A percentile compares a stretch with the other conserved stretches of the same genome.
phyloP scores from a whole-genome alignment of 495 filamentous ascomycete genomes.

The Ramalina intermedia region DNA sequence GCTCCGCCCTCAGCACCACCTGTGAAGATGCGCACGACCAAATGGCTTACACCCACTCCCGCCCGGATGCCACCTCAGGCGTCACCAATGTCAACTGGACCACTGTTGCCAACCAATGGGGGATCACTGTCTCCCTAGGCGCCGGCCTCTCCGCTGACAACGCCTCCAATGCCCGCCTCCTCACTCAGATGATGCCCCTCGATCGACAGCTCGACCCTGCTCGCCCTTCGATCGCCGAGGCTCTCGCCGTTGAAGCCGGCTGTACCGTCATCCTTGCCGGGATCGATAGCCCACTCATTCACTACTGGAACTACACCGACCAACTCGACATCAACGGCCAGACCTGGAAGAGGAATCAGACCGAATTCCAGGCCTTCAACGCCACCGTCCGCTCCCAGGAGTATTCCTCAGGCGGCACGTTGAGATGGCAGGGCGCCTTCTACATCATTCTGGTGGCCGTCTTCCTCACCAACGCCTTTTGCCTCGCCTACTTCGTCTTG shows the following conservation, averaged over 20 bases:
- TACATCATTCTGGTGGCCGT: constrained; percentile 44
- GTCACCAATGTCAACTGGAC: constrained; percentile 36
- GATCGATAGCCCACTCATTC: constrained; percentile 38
- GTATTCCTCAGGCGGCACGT: constrained; percentile 45
- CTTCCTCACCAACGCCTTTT: constrained; percentile 47
- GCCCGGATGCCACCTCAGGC: constrained; percentile 21
- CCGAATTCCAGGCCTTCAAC: constrained; percentile 34
- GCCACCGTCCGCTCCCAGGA: constrained; percentile 40
- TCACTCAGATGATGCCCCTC: constrained; percentile 37
- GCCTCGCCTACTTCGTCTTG: constrained; percentile 38
- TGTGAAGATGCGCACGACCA: constrained; percentile 42
- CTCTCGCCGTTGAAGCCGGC: constrained; percentile 49
- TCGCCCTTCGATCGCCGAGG: constrained; percentile 51
- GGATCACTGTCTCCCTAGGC: constrained; percentile 39
- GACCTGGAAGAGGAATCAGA: constrained; percentile 27
- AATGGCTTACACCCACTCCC: constrained; percentile 34
- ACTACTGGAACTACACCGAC: constrained; percentile 38
- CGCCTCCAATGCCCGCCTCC: constrained; percentile 46
- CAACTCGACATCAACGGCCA: constrained; percentile 28
- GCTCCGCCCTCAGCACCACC: constrained; percentile 34
- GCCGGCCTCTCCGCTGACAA: constrained; percentile 43
- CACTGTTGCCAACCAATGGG: constrained; percentile 43
- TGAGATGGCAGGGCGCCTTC: constrained; percentile 46
- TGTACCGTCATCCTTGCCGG: constrained; percentile 45
- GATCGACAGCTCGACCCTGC: constrained; percentile 21